Percentiles rank a stretch among this genome's conserved stretches.
phyloP scores from a whole-genome alignment of 345 rosid species.

The Barbarea vulgaris region DNA sequence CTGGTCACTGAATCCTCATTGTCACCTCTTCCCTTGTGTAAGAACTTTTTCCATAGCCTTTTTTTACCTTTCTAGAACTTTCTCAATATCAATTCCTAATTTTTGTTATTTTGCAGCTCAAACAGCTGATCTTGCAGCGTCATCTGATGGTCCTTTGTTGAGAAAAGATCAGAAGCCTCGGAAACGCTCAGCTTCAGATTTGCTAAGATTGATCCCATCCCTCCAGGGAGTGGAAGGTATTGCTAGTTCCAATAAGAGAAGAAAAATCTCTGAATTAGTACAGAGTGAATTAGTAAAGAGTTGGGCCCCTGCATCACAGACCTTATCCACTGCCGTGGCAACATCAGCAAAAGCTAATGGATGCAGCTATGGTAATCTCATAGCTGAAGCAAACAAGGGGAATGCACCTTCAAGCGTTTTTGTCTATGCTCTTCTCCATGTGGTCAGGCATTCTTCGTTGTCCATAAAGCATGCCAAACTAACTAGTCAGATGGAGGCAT shows the following conservation, averaged over 20 bases:
- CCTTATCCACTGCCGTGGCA: constrained; percentile 47
- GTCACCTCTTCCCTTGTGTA: constrained; percentile 75
- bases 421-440: constrained; percentile 86
- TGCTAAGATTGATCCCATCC: constrained; percentile 78
- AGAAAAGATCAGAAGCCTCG: constrained; percentile 54
- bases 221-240: constrained; percentile 60
- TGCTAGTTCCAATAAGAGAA: constrained; percentile 52
- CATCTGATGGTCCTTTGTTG: constrained; percentile 50
- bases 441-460: constrained; percentile 90
- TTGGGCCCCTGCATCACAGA: constrained; percentile 47
- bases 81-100: constrained; percentile 11
- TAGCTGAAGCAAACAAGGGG: constrained; percentile 96
- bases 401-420: constrained; percentile 81
- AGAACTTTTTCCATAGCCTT: constrained; percentile 50
- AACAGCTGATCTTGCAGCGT: constrained; percentile 45
- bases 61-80: background rate
- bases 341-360: constrained; percentile 50
- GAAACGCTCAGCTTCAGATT: constrained; percentile 71
- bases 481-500: constrained; percentile 91
- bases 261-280: constrained; percentile 49
- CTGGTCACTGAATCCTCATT: constrained; percentile 53
- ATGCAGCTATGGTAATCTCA: constrained; percentile 74
- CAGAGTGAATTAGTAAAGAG: constrained; percentile 37
- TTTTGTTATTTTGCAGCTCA: constrained; percentile 53
- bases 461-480: constrained; percentile 94